phyloP scores from a whole-genome alignment of 495 filamentous ascomycete species.

The Lentithecium fluviatile region DNA sequence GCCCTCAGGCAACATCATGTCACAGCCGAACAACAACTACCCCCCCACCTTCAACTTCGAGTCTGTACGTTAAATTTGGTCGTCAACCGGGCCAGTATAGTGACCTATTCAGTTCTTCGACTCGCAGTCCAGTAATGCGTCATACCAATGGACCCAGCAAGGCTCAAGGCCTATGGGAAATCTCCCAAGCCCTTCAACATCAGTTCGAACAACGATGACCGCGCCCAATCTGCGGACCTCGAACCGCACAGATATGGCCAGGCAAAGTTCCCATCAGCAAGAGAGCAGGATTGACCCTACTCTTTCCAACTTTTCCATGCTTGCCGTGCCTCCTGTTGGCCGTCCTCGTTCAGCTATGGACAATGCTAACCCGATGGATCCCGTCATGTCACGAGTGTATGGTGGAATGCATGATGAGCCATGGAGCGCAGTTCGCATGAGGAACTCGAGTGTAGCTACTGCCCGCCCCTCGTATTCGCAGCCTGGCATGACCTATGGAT shows the following conservation, averaged over 20 bases:
- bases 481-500: constrained; percentile 12
- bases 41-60: constrained; percentile 19
- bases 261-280: background rate
- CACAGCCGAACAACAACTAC: constrained; percentile 25
- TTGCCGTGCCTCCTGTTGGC: constrained; percentile 10
- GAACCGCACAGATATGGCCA: constrained; percentile 1
- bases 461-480: constrained; percentile 3
- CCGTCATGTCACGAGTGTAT: constrained; percentile 27
- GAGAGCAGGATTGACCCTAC: constrained; percentile 15
- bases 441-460: background rate
- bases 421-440: constrained; percentile 30
- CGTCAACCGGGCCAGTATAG: background rate
- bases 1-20: constrained; percentile 20
- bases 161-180: constrained; percentile 5
- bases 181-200: constrained; percentile 13
- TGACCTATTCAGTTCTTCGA: constrained; percentile 27
- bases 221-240: constrained; percentile 2
- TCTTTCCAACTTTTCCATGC: constrained; percentile 8
- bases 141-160: constrained; percentile 21
- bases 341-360: constrained; percentile 16
- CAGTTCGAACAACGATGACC: constrained; percentile 10
- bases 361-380: constrained; percentile 7
- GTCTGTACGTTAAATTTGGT: constrained; percentile 8
- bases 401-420: constrained; percentile 13
- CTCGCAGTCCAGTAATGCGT: constrained; percentile 5